Base-by-base conservation (phyloP, 1,284 basidiomycete genomes). In the Apiotrichum laibachii region DNA sequence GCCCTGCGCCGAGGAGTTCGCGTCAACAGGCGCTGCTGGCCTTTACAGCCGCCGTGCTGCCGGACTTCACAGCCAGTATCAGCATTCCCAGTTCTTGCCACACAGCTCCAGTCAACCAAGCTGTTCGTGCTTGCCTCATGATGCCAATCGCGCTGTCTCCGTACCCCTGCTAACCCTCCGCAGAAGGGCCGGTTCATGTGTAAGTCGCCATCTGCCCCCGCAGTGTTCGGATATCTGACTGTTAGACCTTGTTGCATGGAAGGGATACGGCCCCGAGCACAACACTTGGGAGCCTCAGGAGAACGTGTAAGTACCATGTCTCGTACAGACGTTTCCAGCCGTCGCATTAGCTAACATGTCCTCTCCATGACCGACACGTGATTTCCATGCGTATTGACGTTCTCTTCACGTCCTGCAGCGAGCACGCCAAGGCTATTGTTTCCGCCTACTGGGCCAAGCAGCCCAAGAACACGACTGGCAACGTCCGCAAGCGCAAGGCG, bases 221-320 rank as follows among this genome's bases (percentile, higher is more conserved):
- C 19, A 18, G 9, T 37, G 10, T 2, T 16, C 13, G 2, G 13
- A 3, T n/a, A 31, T 21, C 57, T 60, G n/a, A 60, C 33, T 10
- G 8, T 2, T 50, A 77, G 75, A 74, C 55, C 69, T 75, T n/a
- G 75, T 79, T 10, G 63, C 72, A 4, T 79, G 77, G 77, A 77
- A 74, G 55, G 74, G 74, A 1, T 79, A 79, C 54, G 75, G 73
- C 33, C 66, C 74, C 1, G 75, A 75, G 57, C 72, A 76, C 62
- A 73, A 77, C 60, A 75, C 75, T 10, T 79, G 76, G 76, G 76
- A 77, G 50, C 71, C 72, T 0, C 63, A 74, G 53, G 67, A 63
- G 19, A 70, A 79, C 57, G 68, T 79, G 77, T 79, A 44, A 59
- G 73, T 67, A 1, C 16, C 7, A 18, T 1, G 19, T 22, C 5